Percentiles rank a stretch among this genome's conserved stretches.
These are phyloP conservation scores for Saturnispora gosingensis DNA, from an alignment of 805 yeast genomes.

Conservation along the genomic window DNA sequence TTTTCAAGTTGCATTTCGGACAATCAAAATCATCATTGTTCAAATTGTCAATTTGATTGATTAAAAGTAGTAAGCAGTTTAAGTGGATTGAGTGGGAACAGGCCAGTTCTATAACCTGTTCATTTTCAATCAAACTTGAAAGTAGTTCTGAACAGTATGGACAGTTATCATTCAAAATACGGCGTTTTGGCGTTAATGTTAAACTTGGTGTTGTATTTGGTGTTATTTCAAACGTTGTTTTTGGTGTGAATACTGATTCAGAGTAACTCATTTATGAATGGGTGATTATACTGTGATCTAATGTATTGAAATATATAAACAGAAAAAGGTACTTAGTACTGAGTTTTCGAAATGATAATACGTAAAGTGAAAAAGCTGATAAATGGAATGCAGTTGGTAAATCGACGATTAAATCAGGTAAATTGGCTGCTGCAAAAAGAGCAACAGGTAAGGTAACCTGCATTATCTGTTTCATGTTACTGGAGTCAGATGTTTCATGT, in stretches of 20 bases:
- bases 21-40: slow-evolving; percentile 9
- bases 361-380: not conserved
- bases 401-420: not conserved
- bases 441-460: not conserved
- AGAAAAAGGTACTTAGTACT: not conserved
- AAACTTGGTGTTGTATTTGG: slow-evolving; percentile 5
- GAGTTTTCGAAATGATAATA: not conserved
- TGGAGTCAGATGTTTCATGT: slow-evolving; percentile 5
- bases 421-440: not conserved
- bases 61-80: slow-evolving; percentile 31
- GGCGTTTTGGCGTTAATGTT: slow-evolving; percentile 4
- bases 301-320: not conserved
- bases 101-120: slow-evolving; percentile 31
- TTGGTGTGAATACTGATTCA: not conserved
- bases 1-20: slow-evolving; percentile 9
- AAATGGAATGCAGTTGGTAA: not conserved
- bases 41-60: not conserved
- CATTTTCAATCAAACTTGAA: slow-evolving; percentile 32
- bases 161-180: slow-evolving; percentile 22
- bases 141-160: slow-evolving; percentile 38
- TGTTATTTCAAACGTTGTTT: not conserved
- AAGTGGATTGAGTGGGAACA: slow-evolving; percentile 39
- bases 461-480: slow-evolving; percentile 3
- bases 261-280: not conserved
- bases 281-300: not conserved